A percentile compares a stretch with the other conserved stretches of the same genome.
Evolutionary conservation across 352 stramenopile genomes (phyloP).

Genomic region (Phytopythium montanum): DNA sequence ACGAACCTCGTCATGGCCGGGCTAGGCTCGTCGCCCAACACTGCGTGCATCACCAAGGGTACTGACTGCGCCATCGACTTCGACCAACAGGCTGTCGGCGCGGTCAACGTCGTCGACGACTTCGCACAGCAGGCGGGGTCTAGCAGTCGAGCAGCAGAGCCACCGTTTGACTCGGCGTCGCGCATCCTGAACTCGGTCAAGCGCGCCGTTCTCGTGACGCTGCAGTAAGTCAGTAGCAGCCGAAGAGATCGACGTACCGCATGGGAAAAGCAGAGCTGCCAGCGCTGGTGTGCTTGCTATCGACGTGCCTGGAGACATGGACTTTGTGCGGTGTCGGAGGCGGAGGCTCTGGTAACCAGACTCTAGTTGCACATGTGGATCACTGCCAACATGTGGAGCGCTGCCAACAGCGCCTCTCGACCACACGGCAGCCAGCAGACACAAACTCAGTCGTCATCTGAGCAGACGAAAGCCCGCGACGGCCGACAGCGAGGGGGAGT

Average conservation of each 20-base stretch:
- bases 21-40: constrained; percentile 93
- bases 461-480: neutral
- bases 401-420: constrained; percentile 37
- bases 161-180: constrained; percentile 77
- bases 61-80: constrained; percentile 91
- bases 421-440: constrained; percentile 51
- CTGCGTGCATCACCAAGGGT: constrained; percentile 94
- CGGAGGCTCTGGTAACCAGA: too few species aligned
- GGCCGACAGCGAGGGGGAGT: too few species aligned
- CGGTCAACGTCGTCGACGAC: constrained; percentile 89
- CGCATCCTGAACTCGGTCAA: constrained; percentile 68
- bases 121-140: constrained; percentile 82
- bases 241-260: neutral
- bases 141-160: constrained; percentile 62
- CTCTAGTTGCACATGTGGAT: too few species aligned
- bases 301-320: constrained; percentile 67
- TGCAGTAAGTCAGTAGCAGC: neutral
- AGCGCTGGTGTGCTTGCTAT: constrained; percentile 28
- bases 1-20: constrained; percentile 95
- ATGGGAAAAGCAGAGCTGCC: neutral
- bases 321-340: too few species aligned
- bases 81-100: constrained; percentile 93
- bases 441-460: constrained; percentile 30
- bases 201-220: constrained; percentile 47
- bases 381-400: constrained; percentile 35